Evolutionary conservation across 805 yeast genomes (phyloP).

Genomic region (Wickerhamia fluorescens): DNA sequence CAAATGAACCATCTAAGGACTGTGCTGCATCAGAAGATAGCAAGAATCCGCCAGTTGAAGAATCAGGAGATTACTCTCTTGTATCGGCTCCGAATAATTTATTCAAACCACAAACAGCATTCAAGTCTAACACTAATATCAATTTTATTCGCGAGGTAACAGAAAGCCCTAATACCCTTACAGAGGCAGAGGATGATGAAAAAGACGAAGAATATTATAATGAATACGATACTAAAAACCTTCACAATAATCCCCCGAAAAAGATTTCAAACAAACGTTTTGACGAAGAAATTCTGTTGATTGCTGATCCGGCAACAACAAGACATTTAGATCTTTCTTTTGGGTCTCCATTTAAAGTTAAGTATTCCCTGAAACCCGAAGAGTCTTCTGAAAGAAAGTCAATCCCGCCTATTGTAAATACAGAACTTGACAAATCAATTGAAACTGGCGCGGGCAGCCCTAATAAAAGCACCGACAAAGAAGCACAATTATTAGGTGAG

Average conservation of each 20-base stretch:
- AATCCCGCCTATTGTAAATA: too few species aligned
- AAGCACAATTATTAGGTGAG: slow-evolving; percentile 34
- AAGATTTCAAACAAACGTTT: slow-evolving; percentile 12
- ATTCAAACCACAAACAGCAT: slow-evolving; percentile 4
- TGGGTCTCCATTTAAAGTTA: slow-evolving; percentile 30
- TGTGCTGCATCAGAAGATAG: background rate
- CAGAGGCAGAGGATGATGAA: too few species aligned
- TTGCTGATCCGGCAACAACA: slow-evolving; percentile 14
- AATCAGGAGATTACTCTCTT: background rate
- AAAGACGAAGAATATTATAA: slow-evolving; percentile 8
- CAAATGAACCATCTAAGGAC: too few species aligned
- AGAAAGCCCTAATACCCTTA: slow-evolving; percentile 9
- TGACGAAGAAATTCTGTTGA: slow-evolving; percentile 24
- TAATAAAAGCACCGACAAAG: slow-evolving; percentile 5
- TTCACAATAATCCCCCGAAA: slow-evolving; percentile 18
- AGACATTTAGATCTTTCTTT: slow-evolving; percentile 12
- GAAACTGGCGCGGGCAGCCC: too few species aligned
- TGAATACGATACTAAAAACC: slow-evolving; percentile 14
- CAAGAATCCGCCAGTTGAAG: background rate
- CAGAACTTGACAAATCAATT: too few species aligned
- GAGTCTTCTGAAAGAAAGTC: too few species aligned
- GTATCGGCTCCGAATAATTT: too few species aligned
- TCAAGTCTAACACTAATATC: slow-evolving; percentile 11
- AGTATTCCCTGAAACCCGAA: too few species aligned
- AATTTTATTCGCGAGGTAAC: slow-evolving; percentile 25